Conservation (phyloP, 1,284 basidiomycete genomes). For the Omphalotus olearius region DNA sequence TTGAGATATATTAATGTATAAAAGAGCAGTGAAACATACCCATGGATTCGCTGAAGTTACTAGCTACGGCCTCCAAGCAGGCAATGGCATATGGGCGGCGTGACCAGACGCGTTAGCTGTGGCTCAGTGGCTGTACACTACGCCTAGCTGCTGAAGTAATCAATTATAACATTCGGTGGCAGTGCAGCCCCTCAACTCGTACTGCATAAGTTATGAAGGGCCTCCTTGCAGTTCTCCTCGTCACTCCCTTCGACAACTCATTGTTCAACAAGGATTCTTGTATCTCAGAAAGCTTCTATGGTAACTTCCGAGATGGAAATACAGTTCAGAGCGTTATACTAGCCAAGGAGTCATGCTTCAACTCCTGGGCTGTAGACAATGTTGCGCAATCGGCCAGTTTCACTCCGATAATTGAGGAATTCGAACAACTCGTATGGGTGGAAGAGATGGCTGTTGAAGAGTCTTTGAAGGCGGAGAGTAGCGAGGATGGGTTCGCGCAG, state of each 20-base stretch:
- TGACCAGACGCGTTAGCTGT: too few relatives aligned
- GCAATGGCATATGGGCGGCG: too few relatives aligned
- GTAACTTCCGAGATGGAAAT: constrained; percentile 40
- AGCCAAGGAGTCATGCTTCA: constrained; percentile 34
- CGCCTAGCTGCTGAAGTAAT: too few relatives aligned
- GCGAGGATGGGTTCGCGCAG: constrained; percentile 26
- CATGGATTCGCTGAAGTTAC: not conserved
- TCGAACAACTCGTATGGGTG: constrained; percentile 55
- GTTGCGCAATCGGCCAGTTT: constrained; percentile 22
- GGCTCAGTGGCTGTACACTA: too few relatives aligned
- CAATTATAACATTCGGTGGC: not conserved
- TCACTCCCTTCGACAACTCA: constrained; percentile 33
- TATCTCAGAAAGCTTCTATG: constrained; percentile 46
- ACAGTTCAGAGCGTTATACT: constrained; percentile 46
- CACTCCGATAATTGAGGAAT: constrained; percentile 20
- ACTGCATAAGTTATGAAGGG: not conserved
- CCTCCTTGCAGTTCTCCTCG: constrained; percentile 29
- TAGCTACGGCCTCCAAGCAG: not conserved
- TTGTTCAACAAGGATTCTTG: constrained; percentile 37
- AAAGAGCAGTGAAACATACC: not conserved
- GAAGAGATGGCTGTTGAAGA: constrained; percentile 49
- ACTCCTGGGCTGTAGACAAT: constrained; percentile 22
- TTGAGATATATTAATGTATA: not conserved
- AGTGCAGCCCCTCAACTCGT: not conserved
- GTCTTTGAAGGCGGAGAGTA: constrained; percentile 27